Base-by-base conservation (phyloP, 2,329 filamentous ascomycete genomes). In the Aureobasidium pullulans region DNA sequence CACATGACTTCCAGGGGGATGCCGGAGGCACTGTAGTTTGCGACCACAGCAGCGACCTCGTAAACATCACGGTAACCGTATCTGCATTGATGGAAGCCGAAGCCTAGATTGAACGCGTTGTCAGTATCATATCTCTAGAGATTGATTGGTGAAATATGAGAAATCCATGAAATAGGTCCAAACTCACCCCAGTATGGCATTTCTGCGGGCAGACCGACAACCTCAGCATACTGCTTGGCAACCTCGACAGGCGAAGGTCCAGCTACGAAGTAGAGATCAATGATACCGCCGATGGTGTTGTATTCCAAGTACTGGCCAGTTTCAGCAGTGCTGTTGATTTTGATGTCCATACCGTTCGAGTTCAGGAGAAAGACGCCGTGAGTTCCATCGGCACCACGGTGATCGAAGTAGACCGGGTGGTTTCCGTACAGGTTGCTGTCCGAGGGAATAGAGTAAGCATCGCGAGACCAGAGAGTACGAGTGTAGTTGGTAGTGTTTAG, bases 381-480 rank as follows among this genome's bases (percentile, higher is more conserved):
- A 69, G 62, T 85, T 73, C 67, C 84, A 74, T 68, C 68, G 8
- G 58, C 68, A 6, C 78, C 78, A 19, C 88, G 81, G 68, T 89
- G 84, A 60, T 91, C 88, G 64, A 86, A 83, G 73, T 90, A 90
- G n/a, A 90, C 76, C 0, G 88, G 87, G 64, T 91, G 88, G 52
- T 81, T 82, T 4, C 87, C 86, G 64, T 92, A 91, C 4, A 91
- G 71, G 65, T 91, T 91, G 16, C 80, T 76, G 1, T 81, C 81
- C 1, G 76, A 70, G 0, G 87, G 87, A 40, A 63, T 76, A 1
- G 73, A 72, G 62, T 84, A 88, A 1, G 85, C 78, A 71, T 90
- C 88, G 11, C 85, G 79, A 52, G 84, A 84, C 81, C 86, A 89
- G 3, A 90, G 69, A 0, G 57, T 62, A 40, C 88, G 82, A 36